Conservation (phyloP, 2,329 filamentous ascomycete genomes). For the Curvularia spicifera region DNA sequence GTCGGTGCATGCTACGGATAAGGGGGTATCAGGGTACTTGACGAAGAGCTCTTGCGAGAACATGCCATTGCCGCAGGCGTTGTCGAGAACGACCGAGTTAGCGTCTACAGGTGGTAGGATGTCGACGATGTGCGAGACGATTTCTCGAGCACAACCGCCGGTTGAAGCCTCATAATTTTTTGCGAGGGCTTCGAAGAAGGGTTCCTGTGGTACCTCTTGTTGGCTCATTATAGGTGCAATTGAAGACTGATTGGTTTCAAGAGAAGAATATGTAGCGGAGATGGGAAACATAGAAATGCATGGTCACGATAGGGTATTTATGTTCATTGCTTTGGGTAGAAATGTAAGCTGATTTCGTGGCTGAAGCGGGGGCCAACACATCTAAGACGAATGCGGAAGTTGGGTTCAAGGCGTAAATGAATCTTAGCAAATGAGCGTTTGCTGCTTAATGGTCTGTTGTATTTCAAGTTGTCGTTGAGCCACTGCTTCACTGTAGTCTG, state of each 20-base stretch:
- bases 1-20: constrained; percentile 21
- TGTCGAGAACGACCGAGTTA: constrained; percentile 31
- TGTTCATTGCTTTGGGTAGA: not conserved
- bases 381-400: not conserved
- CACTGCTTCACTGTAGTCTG: not conserved
- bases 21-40: constrained; percentile 3
- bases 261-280: not conserved
- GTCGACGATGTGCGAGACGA: constrained; percentile 23
- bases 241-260: not conserved
- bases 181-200: constrained; percentile 2
- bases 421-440: not conserved
- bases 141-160: constrained; percentile 25
- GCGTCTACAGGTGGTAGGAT: constrained; percentile 19
- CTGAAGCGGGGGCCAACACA: not conserved
- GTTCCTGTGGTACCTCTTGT: not conserved
- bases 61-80: constrained; percentile 36
- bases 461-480: not conserved
- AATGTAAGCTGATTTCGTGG: constrained; percentile 4
- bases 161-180: constrained; percentile 24
- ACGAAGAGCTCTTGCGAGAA: constrained; percentile 26
- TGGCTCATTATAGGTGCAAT: not conserved
- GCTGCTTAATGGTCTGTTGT: not conserved
- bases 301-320: not conserved
- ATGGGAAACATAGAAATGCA: not conserved
- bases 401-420: not conserved